Conservation (phyloP, 192 early-diverging fungal genomes). For the Anaeromyces robustus region DNA sequence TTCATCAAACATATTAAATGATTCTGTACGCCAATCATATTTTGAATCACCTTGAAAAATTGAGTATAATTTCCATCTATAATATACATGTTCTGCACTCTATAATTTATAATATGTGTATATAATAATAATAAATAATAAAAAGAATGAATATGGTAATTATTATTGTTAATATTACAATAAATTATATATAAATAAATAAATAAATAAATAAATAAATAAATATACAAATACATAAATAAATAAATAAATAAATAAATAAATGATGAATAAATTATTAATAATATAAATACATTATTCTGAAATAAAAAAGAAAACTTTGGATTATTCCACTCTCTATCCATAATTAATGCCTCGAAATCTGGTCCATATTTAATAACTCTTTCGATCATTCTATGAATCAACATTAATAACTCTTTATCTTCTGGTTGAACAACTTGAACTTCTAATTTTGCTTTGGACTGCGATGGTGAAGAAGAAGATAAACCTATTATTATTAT, state of each 20-base stretch:
- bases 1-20: conserved; percentile 76
- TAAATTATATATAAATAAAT: too few relatives aligned
- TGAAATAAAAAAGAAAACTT: conserved; percentile 57
- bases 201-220: too few relatives aligned
- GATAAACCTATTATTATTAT: conserved; percentile 3
- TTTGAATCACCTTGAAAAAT: conserved; percentile 68
- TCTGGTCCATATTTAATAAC: conserved; percentile 52
- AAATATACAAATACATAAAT: too few relatives aligned
- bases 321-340: conserved; percentile 41
- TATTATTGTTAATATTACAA: too few relatives aligned
- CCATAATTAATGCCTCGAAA: conserved; percentile 59
- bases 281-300: conserved; percentile 27
- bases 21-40: conserved; percentile 49
- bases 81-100: conserved; percentile 68
- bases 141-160: too few relatives aligned
- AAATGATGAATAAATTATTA: neutral
- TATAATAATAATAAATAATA: too few relatives aligned
- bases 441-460: conserved; percentile 30
- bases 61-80: conserved; percentile 84
- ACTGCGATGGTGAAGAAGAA: conserved; percentile 1
- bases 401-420: conserved; percentile 29
- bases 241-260: too few relatives aligned
- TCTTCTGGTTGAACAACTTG: conserved; percentile 44
- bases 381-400: conserved; percentile 75
- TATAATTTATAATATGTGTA: too few relatives aligned